Conservation (phyloP, 116 monocot species). For the Dioscorea cayenensis region DNA sequence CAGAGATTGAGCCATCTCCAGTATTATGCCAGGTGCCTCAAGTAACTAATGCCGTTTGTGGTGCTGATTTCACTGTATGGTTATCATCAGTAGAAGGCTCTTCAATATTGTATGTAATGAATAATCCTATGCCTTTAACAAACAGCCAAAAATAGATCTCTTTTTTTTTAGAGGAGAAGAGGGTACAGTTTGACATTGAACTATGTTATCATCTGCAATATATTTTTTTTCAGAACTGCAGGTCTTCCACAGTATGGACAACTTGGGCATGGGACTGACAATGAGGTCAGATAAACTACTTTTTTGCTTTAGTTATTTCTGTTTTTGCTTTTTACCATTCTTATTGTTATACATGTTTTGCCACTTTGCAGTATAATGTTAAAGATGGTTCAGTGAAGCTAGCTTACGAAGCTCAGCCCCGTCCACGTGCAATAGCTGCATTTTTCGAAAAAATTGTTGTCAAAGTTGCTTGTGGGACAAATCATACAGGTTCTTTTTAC, state of each 20-base stretch:
- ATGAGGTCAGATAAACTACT: constrained; percentile 44
- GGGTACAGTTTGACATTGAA: not conserved
- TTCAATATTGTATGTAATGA: constrained; percentile 75
- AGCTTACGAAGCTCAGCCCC: constrained; percentile 88
- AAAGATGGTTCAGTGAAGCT: constrained; percentile 86
- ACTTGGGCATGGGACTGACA: constrained; percentile 98
- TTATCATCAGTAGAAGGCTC: constrained; percentile 85
- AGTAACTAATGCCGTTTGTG: constrained; percentile 72
- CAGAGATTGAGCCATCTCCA: constrained; percentile 86
- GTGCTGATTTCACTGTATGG: constrained; percentile 94
- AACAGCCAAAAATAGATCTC: not conserved
- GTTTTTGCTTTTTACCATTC: not conserved
- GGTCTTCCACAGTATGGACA: constrained; percentile 99
- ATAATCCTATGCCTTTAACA: not conserved
- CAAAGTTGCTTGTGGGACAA: constrained; percentile 98
- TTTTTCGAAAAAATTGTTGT: constrained; percentile 71
- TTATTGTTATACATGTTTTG: not conserved
- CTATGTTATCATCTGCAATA: not conserved
- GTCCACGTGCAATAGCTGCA: constrained; percentile 71
- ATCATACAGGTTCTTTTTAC: constrained; percentile 78
- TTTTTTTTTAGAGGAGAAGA: not conserved
- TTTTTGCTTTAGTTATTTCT: not conserved
- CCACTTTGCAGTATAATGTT: constrained; percentile 67
- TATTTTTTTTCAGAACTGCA: constrained; percentile 53
- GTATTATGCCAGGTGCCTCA: constrained; percentile 61